These are phyloP conservation scores for Yamadazyma buinensis DNA, from an alignment of 1,139 yeast species.

Conservation along the genomic window DNA sequence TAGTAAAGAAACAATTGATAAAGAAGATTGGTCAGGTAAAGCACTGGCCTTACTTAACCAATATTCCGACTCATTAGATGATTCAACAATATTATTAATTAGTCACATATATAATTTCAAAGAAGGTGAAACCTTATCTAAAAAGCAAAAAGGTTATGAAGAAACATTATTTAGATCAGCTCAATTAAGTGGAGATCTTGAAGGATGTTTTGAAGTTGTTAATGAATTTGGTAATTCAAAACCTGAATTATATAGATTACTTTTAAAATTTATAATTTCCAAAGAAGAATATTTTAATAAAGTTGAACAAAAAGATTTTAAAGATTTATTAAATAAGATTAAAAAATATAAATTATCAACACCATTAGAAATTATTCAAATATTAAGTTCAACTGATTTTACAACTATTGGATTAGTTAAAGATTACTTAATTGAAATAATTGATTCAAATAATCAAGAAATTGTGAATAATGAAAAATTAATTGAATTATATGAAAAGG, in stretches of 20 bases:
- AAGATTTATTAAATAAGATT: slow-evolving; percentile 49
- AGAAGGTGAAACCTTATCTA: slow-evolving; percentile 40
- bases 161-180: slow-evolving; percentile 65
- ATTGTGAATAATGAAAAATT: slow-evolving; percentile 66
- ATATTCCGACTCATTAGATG: slow-evolving; percentile 47
- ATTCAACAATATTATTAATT: slow-evolving; percentile 56
- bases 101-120: slow-evolving; percentile 62
- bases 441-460: slow-evolving; percentile 61
- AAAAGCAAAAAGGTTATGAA: slow-evolving; percentile 47
- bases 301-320: slow-evolving; percentile 53
- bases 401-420: slow-evolving; percentile 74
- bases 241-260: slow-evolving; percentile 63
- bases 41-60: slow-evolving; percentile 52
- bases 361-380: slow-evolving; percentile 72
- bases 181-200: slow-evolving; percentile 54
- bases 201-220: slow-evolving; percentile 54
- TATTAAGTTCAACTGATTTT: slow-evolving; percentile 49
- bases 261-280: slow-evolving; percentile 64
- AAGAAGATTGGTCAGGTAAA: slow-evolving; percentile 56
- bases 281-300: slow-evolving; percentile 48
- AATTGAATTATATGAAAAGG: slow-evolving; percentile 64
- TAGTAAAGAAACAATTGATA: slow-evolving; percentile 12
- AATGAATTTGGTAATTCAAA: slow-evolving; percentile 58
- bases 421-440: slow-evolving; percentile 60
- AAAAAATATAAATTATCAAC: slow-evolving; percentile 55